Base-by-base conservation (phyloP, 2,329 filamentous ascomycete species). In the Clonostachys rhizophaga region DNA sequence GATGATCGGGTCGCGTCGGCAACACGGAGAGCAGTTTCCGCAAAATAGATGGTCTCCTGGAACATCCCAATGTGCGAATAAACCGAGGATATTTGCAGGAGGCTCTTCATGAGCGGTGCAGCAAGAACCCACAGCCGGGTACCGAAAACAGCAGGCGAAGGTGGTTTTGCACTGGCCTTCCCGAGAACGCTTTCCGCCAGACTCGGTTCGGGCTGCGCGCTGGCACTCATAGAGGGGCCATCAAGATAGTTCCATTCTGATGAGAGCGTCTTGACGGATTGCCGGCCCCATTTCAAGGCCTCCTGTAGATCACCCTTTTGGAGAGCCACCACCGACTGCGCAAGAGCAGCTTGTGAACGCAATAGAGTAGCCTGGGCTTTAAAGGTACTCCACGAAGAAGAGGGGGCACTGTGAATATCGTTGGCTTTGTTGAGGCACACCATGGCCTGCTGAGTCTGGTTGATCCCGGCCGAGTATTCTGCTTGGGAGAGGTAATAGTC, bases 1-100 rank as follows among this genome's bases (percentile, higher is more conserved):
- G 78, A 73, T 0, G 87, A 84, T 43, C 78, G 72, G 9, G 87
- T 79, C n/a, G 78, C 81, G 49, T 78, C 75, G 18, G 89, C 89
- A 50, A 95, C 79, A 57, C 87, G 89, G 46, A 86, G 74, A 0
- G 91, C 91, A 56, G 94, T 87, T 55, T 96, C 87, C 2, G 87
- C 85, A 55, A 95, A 95, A 61, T 91, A 94, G 1, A 92, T 70
- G 3, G 92, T 92, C 62, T 97, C 92, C 50, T 89, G 84, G 53
- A 91, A 89, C 67, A 95, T 79, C 30, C 94, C 94, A 52, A 94
- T 80, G 53, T 95, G 86, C 2, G 87, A 83, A 55, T 91, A 96
- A 2, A 95, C 72, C 5, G 79, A 78, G 1, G 90, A 90, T 4
- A 96, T 78, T 49, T 91, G 84, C 50, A 84, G 67, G 13, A 95